Evolutionary conservation across 2,329 filamentous ascomycete genomes (phyloP), one percentile per base, ranked within the genome.

Genomic region (Aulographum hederae): DNA sequence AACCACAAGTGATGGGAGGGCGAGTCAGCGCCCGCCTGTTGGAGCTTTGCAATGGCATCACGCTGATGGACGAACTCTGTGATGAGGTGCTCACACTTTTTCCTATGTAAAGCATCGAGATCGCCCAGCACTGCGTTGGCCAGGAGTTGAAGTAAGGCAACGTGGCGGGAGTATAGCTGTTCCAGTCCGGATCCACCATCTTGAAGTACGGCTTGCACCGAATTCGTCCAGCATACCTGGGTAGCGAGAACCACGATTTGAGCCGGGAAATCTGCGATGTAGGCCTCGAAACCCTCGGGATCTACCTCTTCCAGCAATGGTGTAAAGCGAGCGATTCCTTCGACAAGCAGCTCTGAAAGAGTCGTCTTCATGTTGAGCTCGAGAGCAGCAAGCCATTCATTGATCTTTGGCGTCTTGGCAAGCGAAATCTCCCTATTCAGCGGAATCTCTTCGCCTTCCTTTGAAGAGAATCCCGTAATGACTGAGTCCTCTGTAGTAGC

Each of bases 41-140:
- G 68, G 17, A 99, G 70, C 53, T 81, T 91, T 47, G 86, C 78
- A 40, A 95, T 89, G 13, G 78, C 71, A 52, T 98, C 89, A 38
- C 89, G 78, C 54, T 99, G 91, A 51, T 98, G 89, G 11, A 99
- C 89, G 48, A 89, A 95, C 52, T 98, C 91, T 0, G 91, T 99
- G 48, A 99, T 98, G 41, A 98, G 69, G 54, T 94, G 86, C 53
- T 99, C 89, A 54, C 86, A 98, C 61, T 93, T 94, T 65, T 93
- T 93, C 39, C 89, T 71, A 47, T 79, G 72, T 31, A 94, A 78
- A 5, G 81, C 63, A 41, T 85, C 78, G 15, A 98, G 68, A 46
- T 98, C 85, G 25, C 80, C 81, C 12, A 98, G 65, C 10, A 99
- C 89, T 3, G 82, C 86, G 25, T 79, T 69, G 14, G 89, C 89